Base-by-base conservation (phyloP, 257 asterid species). In the Solanum piurae region DNA sequence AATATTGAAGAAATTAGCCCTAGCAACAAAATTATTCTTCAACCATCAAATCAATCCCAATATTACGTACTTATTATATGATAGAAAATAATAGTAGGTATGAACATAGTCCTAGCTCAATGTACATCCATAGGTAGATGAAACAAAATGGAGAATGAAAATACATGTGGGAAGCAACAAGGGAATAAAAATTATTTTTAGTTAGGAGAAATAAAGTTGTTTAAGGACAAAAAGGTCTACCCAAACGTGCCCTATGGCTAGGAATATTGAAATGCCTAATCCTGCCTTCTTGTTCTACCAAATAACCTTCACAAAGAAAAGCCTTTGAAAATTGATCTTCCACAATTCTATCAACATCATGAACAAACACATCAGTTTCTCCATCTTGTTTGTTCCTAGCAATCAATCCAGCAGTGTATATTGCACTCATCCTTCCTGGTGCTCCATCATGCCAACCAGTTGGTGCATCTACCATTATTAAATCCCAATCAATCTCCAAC, bases 401-500 rank as follows among this genome's bases (percentile, higher is more conserved):
- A 91, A 96, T 94, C 90, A 95, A 38, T 21, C 98, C 99, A 1
- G 96, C 96, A 0, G 99, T 95, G 90, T 95, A 96, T 8, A 96
- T 94, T 7, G 98, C 99, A 25, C 88, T 93, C 99, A 95, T 96
- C 85, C 99, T 90, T 27, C 99, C 98, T 1, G 99, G 98, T 2
- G 98, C 98, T 9, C 87, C 95, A 2, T 94, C 96, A 29, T 91
- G 93, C 90, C 94, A 95, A 12, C 99, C 98, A 1, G 98, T 95
- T 0, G 99, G 98, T 6, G 99, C 99, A 49, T 96, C 99, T 79
- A 96, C 98, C 98, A 96, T 96, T 88, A 96, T 93, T 86, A 96
- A 4, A 83, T 96, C 99, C 99, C 98, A 96, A 10, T 95, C 98
- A 0, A 91, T 84, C 8, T 96, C 98, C 71, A 94, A 95, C 0